Conservation (phyloP, 2,329 filamentous ascomycete genomes). For the Rhynchosporium secalis region DNA sequence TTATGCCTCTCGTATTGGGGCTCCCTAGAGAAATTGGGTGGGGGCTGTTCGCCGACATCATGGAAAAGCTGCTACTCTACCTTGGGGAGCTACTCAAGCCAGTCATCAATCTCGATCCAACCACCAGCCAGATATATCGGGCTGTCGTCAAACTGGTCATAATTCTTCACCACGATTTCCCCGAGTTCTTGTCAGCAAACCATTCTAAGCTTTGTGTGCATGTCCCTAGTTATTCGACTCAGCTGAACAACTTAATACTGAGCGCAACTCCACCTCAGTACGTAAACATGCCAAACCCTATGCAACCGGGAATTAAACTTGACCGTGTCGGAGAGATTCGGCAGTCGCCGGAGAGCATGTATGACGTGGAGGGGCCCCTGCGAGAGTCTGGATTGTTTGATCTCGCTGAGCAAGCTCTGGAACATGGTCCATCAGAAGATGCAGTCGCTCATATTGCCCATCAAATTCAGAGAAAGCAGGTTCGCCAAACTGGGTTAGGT, state of each 20-base stretch:
- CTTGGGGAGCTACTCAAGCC: constrained; percentile 79
- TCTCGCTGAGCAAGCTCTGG: constrained; percentile 59
- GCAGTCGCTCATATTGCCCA: constrained; percentile 75
- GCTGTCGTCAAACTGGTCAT: constrained; percentile 80
- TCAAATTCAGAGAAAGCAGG: constrained; percentile 62
- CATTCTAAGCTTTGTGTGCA: constrained; percentile 78
- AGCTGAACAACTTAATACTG: constrained; percentile 85
- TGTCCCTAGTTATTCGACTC: constrained; percentile 80
- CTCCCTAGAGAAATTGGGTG: constrained; percentile 71
- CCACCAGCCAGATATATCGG: constrained; percentile 81
- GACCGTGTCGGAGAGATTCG: constrained; percentile 76
- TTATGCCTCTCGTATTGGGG: constrained; percentile 76
- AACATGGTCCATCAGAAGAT: constrained; percentile 66
- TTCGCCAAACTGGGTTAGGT: constrained; percentile 63
- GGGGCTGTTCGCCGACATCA: constrained; percentile 70
- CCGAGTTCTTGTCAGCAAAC: constrained; percentile 87
- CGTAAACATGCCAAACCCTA: constrained; percentile 71
- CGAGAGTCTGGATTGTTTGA: constrained; percentile 56
- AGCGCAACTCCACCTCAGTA: constrained; percentile 71
- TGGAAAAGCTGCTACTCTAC: constrained; percentile 71
- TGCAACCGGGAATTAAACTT: constrained; percentile 71
- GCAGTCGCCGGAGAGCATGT: constrained; percentile 63
- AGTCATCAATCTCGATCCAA: constrained; percentile 59
- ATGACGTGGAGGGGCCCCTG: constrained; percentile 56
- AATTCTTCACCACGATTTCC: constrained; percentile 89